Conservation (phyloP, 805 yeast species). For the Suhomyces sp. region DNA sequence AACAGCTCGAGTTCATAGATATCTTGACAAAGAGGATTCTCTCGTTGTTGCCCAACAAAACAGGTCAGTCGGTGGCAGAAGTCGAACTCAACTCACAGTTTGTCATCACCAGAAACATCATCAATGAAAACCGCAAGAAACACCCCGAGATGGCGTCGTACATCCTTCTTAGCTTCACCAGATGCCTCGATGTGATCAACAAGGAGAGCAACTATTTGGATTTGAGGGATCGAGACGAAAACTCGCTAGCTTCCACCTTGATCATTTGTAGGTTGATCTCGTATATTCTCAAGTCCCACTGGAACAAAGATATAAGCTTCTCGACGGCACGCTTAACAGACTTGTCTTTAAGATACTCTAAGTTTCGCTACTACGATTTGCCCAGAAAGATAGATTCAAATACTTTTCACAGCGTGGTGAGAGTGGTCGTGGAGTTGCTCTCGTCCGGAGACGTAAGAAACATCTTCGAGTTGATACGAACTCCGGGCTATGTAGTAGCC, state of each 20-base stretch:
- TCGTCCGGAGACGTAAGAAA: conserved; percentile 29
- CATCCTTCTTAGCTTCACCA: conserved; percentile 22
- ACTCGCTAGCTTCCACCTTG: conserved; percentile 29
- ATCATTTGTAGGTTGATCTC: conserved; percentile 31
- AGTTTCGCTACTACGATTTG: conserved; percentile 26
- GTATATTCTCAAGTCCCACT: conserved; percentile 24
- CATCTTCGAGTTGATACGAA: conserved; percentile 24
- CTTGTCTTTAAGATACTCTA: conserved; percentile 18
- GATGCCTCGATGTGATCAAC: conserved; percentile 22
- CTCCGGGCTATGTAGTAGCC: background rate
- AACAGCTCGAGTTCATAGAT: conserved; percentile 18
- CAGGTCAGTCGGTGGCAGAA: conserved; percentile 38
- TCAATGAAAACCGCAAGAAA: conserved; percentile 17
- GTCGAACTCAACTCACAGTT: conserved; percentile 43
- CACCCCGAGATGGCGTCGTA: conserved; percentile 16
- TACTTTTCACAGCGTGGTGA: conserved; percentile 21
- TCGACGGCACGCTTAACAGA: conserved; percentile 11
- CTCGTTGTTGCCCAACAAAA: conserved; percentile 34
- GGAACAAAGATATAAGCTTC: conserved; percentile 24
- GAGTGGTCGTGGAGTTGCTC: conserved; percentile 27
- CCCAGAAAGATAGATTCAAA: conserved; percentile 25
- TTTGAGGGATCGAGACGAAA: conserved; percentile 29
- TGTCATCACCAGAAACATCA: conserved; percentile 27
- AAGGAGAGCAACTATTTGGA: conserved; percentile 19
- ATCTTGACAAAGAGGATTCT: conserved; percentile 28